Percentiles rank a stretch among this genome's conserved stretches.
phyloP scores from a whole-genome alignment of 148 eudicot species.

The Tetragonia tetragonoides region DNA sequence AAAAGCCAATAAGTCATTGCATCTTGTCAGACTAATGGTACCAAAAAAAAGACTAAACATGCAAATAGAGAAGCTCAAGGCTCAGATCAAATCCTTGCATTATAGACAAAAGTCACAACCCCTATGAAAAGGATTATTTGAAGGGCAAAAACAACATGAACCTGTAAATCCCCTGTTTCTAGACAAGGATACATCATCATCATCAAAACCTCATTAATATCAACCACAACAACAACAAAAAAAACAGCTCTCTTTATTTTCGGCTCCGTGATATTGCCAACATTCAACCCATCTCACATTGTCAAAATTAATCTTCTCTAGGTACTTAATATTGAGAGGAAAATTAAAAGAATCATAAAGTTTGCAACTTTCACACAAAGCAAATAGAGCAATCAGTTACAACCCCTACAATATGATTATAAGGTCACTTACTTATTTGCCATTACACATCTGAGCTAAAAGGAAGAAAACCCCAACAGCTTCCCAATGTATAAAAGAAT shows the following conservation, averaged over 20 bases:
- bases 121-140: not conserved
- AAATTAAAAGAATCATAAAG: not conserved
- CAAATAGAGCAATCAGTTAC: not conserved
- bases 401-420: not conserved
- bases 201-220: not conserved
- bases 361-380: not conserved
- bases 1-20: not conserved
- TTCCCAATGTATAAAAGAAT: no score
- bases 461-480: not conserved
- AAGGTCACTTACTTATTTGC: not conserved
- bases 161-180: not conserved
- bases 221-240: not conserved
- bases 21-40: not conserved
- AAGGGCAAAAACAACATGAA: not conserved
- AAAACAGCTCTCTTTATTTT: no score
- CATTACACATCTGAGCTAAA: constrained; percentile 1
- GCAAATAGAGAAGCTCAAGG: not conserved
- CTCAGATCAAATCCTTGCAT: not conserved
- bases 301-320: not conserved
- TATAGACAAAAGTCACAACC: not conserved
- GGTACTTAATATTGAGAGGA: not conserved
- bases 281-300: not conserved
- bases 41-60: not conserved
- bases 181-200: not conserved
- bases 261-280: not conserved